Evolutionary conservation across 2,329 filamentous ascomycete genomes (phyloP).

Genomic region (Aspergillus pseudoviridinutans): DNA sequence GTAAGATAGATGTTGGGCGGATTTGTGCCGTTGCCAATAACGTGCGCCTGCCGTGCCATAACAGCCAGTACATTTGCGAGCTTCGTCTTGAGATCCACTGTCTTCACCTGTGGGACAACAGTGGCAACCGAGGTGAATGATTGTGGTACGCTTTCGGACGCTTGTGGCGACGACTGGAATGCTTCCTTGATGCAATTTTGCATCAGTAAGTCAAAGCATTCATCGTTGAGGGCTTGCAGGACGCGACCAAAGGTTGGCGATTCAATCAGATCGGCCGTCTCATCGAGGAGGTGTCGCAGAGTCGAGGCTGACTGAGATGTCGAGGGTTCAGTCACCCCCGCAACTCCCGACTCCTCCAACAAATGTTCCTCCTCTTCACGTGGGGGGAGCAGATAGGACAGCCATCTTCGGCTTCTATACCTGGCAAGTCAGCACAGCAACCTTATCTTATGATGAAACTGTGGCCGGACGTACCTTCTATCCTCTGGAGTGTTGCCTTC

Average conservation of each 20-base stretch:
- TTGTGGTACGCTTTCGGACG: conserved; percentile 43
- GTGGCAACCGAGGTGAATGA: conserved; percentile 42
- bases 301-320: conserved; percentile 42
- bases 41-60: conserved; percentile 84
- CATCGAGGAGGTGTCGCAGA: conserved; percentile 82
- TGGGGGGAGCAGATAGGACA: conserved; percentile 77
- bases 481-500: conserved; percentile 69
- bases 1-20: conserved; percentile 44
- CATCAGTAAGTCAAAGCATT: conserved; percentile 78
- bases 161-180: conserved; percentile 55
- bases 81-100: conserved; percentile 56
- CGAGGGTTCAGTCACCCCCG: conserved; percentile 36
- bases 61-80: conserved; percentile 87
- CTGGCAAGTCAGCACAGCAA: conserved; percentile 8
- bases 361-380: conserved; percentile 75
- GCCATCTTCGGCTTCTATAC: conserved; percentile 63
- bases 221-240: conserved; percentile 78
- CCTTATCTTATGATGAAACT: conserved; percentile 17
- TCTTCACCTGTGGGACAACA: conserved; percentile 29
- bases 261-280: conserved; percentile 93
- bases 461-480: conserved; percentile 43
- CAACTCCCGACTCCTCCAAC: conserved; percentile 78
- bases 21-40: conserved; percentile 68
- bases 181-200: conserved; percentile 75
- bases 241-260: conserved; percentile 88